phyloP scores from a whole-genome alignment of 805 yeast species.

The Starmera amethionina region DNA sequence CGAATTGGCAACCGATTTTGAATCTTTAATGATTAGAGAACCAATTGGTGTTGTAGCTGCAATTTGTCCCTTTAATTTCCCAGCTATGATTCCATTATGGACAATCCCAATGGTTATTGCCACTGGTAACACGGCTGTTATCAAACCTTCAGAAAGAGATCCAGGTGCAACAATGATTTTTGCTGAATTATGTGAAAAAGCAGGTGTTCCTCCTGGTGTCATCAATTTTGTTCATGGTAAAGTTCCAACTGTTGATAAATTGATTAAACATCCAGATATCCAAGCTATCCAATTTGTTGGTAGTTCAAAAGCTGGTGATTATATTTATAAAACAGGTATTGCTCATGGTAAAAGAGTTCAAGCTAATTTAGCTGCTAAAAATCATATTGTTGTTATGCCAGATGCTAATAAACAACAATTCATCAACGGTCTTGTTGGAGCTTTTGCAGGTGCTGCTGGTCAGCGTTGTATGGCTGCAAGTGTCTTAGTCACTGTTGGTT shows the following conservation, averaged over 20 bases:
- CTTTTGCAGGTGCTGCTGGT: slow-evolving; percentile 79
- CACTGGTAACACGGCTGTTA: slow-evolving; percentile 65
- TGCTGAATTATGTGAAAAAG: slow-evolving; percentile 57
- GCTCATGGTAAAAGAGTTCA: slow-evolving; percentile 71
- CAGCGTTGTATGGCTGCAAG: slow-evolving; percentile 79
- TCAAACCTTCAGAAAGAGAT: slow-evolving; percentile 64
- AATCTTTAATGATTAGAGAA: slow-evolving; percentile 60
- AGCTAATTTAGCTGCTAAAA: slow-evolving; percentile 70
- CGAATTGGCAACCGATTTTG: slow-evolving; percentile 68
- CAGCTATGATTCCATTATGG: slow-evolving; percentile 69
- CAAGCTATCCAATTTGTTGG: slow-evolving; percentile 73
- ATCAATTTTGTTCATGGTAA: slow-evolving; percentile 64
- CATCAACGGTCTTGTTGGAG: slow-evolving; percentile 57
- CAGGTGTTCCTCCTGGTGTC: slow-evolving; percentile 68
- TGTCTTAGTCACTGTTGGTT: slow-evolving; percentile 61
- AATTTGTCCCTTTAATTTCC: slow-evolving; percentile 77
- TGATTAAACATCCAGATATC: slow-evolving; percentile 59
- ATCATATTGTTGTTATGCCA: slow-evolving; percentile 63
- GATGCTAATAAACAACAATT: slow-evolving; percentile 61
- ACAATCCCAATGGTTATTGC: slow-evolving; percentile 43
- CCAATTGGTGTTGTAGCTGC: slow-evolving; percentile 71
- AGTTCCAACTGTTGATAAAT: slow-evolving; percentile 59
- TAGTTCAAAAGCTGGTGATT: slow-evolving; percentile 65
- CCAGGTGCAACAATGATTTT: slow-evolving; percentile 71
- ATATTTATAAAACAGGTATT: slow-evolving; percentile 57